These are phyloP conservation scores for Septoria petroselini DNA, from an alignment of 2,329 filamentous ascomycete species.

Conservation along the genomic window DNA sequence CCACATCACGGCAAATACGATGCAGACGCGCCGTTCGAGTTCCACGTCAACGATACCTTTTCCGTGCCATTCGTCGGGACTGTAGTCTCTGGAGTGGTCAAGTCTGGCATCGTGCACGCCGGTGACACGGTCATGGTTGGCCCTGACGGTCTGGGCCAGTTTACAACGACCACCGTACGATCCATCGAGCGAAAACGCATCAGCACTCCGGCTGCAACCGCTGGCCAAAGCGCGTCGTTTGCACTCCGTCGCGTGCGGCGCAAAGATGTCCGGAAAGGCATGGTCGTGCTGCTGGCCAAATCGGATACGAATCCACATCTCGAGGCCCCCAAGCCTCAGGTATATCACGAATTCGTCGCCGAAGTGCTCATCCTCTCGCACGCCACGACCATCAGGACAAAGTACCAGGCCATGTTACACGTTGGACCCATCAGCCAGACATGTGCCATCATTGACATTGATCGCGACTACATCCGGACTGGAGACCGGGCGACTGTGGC, in stretches of 20 bases:
- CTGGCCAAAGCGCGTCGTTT: conserved; percentile 89
- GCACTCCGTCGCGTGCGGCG: conserved; percentile 81
- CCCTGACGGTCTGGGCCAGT: conserved; percentile 85
- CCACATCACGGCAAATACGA: conserved; percentile 94
- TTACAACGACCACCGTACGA: conserved; percentile 78
- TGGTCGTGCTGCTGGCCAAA: conserved; percentile 85
- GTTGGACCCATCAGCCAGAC: conserved; percentile 94
- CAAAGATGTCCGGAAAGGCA: conserved; percentile 94
- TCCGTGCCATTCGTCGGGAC: conserved; percentile 96
- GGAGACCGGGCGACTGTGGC: conserved; percentile 92
- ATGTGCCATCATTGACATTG: conserved; percentile 94
- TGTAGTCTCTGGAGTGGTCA: conserved; percentile 91
- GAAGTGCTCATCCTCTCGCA: conserved; percentile 92
- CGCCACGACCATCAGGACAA: conserved; percentile 92
- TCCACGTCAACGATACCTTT: conserved; percentile 95
- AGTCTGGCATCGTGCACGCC: conserved; percentile 75
- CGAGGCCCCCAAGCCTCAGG: conserved; percentile 48
- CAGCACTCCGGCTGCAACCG: conserved; percentile 78
- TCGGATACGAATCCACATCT: conserved; percentile 57
- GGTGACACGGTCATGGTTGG: conserved; percentile 89
- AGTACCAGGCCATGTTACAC: conserved; percentile 97
- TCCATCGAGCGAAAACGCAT: conserved; percentile 95
- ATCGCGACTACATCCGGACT: conserved; percentile 90
- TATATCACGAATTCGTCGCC: conserved; percentile 55
- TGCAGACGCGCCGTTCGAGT: conserved; percentile 82